phyloP scores from a whole-genome alignment of 305 asterid genomes.

The Fraxinus paxiana region DNA sequence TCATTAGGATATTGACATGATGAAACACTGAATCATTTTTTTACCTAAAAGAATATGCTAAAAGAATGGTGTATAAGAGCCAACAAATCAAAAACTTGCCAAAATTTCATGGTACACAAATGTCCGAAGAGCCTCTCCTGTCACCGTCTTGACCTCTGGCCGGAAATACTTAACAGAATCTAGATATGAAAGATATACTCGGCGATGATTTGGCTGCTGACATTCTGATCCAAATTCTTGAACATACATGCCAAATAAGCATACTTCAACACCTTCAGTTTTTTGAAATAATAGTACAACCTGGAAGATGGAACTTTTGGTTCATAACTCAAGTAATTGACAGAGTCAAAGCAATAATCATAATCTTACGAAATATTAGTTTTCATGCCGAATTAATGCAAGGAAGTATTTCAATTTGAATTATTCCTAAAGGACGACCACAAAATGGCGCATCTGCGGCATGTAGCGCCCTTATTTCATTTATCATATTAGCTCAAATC shows the following conservation, averaged over 20 bases:
- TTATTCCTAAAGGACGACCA: not conserved
- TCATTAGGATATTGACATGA: constrained; percentile 14
- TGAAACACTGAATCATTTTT: not conserved
- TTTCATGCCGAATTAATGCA: not conserved
- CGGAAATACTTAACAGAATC: constrained; percentile 97
- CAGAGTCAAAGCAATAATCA: not conserved
- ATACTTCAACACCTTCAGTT: constrained; percentile 97
- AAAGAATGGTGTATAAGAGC: not conserved
- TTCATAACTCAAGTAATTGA: constrained; percentile 11
- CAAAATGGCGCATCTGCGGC: not conserved
- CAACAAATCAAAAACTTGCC: constrained; percentile 43
- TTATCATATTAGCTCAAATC: not conserved
- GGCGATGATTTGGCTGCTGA: constrained; percentile 91
- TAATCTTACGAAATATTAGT: not conserved
- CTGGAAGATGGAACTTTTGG: constrained; percentile 45
- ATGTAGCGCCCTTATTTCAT: not conserved
- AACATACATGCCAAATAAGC: constrained; percentile 96
- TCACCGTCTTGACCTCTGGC: constrained; percentile 82
- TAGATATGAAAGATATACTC: constrained; percentile 91
- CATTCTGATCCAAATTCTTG: constrained; percentile 98
- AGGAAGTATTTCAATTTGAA: constrained; percentile 7
- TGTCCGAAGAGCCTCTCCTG: constrained; percentile 97
- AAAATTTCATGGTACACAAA: constrained; percentile 93
- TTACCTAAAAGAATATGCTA: not conserved
- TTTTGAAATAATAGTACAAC: constrained; percentile 82